Evolutionary conservation across 768 basidiomycete species (phyloP).

Genomic region (Hirschioporus abietinus): DNA sequence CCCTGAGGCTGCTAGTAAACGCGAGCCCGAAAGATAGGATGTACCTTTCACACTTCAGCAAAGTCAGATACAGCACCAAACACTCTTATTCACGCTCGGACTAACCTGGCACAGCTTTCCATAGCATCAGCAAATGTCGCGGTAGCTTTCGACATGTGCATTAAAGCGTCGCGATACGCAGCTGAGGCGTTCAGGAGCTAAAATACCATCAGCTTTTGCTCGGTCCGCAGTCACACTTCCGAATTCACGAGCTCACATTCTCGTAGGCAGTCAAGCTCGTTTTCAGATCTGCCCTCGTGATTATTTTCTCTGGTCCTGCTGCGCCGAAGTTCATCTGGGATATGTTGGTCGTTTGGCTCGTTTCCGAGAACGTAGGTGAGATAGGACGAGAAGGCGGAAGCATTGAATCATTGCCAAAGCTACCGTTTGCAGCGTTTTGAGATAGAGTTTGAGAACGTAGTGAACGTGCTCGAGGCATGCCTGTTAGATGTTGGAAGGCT

Average conservation of each 20-base stretch:
- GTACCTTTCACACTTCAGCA: conserved; percentile 65
- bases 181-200: conserved; percentile 76
- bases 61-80: neutral
- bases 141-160: conserved; percentile 77
- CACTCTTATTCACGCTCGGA: conserved; percentile 8
- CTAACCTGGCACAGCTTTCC: conserved; percentile 78
- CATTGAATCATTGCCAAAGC: conserved; percentile 4
- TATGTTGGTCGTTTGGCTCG: conserved; percentile 48
- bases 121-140: conserved; percentile 84
- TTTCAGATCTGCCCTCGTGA: conserved; percentile 75
- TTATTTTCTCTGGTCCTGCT: conserved; percentile 74
- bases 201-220: conserved; percentile 14
- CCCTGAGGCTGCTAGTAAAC: conserved; percentile 81
- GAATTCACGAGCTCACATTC: conserved; percentile 46
- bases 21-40: conserved; percentile 71
- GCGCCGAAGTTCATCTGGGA: conserved; percentile 74
- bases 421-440: conserved; percentile 7
- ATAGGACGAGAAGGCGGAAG: neutral
- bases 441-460: conserved; percentile 50
- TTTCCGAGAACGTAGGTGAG: conserved; percentile 81
- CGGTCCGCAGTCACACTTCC: neutral
- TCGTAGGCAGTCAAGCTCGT: conserved; percentile 75
- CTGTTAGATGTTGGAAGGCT: conserved; percentile 6
- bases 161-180: conserved; percentile 73
- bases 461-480: conserved; percentile 52